A percentile compares a stretch with the other conserved stretches of the same genome.
phyloP scores from a whole-genome alignment of 164 flowering plant species.

The Akebia trifoliata region DNA sequence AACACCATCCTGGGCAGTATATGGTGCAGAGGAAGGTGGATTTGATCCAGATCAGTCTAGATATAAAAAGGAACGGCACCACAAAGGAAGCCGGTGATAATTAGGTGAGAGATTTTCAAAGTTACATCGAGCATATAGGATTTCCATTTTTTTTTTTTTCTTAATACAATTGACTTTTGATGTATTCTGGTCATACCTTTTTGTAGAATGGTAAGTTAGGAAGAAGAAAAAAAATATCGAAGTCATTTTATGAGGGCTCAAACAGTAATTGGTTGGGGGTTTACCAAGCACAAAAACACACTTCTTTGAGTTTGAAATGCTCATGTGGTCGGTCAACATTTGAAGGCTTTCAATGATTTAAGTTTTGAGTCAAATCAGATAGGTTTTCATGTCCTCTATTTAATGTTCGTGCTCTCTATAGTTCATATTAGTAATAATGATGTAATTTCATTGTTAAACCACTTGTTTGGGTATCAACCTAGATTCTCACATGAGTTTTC shows the following conservation, averaged over 20 bases:
- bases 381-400: too few relatives aligned
- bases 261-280: background rate
- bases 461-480: too few relatives aligned
- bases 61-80: slow-evolving; percentile 78
- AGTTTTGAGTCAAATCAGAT: too few relatives aligned
- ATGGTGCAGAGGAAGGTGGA: slow-evolving; percentile 96
- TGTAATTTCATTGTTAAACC: too few relatives aligned
- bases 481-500: too few relatives aligned
- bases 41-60: slow-evolving; percentile 87
- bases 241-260: background rate
- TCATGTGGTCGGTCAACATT: background rate
- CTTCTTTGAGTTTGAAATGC: background rate
- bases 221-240: background rate
- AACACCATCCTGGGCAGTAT: slow-evolving; percentile 94
- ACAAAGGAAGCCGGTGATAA: slow-evolving; percentile 31
- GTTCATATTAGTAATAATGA: too few relatives aligned
- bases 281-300: background rate
- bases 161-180: background rate
- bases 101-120: slow-evolving; percentile 4
- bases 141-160: background rate
- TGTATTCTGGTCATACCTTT: background rate
- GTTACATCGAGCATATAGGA: background rate
- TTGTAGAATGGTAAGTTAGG: background rate
- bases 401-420: too few relatives aligned
- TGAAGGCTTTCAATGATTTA: background rate